Evolutionary conservation across 371 early-diverging fungal genomes (phyloP).

Genomic region (Apophysomyces trapeziformis): DNA sequence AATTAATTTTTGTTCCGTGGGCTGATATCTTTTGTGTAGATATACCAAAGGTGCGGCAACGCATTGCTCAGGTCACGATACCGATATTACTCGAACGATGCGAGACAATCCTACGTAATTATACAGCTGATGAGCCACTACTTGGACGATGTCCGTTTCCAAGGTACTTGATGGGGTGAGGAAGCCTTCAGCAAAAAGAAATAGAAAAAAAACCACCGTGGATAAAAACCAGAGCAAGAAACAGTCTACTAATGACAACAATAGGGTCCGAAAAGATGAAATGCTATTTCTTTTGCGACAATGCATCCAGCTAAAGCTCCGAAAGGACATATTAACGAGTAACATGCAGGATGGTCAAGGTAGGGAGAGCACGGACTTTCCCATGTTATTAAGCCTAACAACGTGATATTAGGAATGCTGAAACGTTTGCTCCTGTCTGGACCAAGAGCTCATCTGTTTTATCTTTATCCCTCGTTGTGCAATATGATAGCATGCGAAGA

Average conservation of each 20-base stretch:
- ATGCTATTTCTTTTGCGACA: conserved; percentile 69
- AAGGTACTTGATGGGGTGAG: conserved; percentile 64
- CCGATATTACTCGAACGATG: conserved; percentile 77
- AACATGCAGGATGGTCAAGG: conserved; percentile 28
- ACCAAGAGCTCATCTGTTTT: conserved; percentile 72
- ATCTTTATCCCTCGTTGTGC: conserved; percentile 70
- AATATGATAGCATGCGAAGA: conserved; percentile 66
- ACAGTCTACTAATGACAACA: neutral
- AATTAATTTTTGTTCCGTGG: conserved; percentile 19
- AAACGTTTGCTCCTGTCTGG: conserved; percentile 63
- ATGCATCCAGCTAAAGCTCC: conserved; percentile 65
- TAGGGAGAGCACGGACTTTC: neutral
- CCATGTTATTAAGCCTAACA: conserved; percentile 17
- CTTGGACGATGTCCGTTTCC: conserved; percentile 84
- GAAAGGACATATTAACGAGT: conserved; percentile 42
- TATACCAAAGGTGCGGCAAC: conserved; percentile 42
- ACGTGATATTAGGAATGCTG: conserved; percentile 31
- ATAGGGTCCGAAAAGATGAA: conserved; percentile 77
- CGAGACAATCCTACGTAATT: conserved; percentile 67
- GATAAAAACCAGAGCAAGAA: neutral
- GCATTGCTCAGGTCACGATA: conserved; percentile 72
- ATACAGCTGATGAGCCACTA: conserved; percentile 74
- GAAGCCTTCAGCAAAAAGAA: conserved; percentile 3
- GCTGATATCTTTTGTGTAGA: conserved; percentile 26
- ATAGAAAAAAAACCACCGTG: neutral